Evolutionary conservation across 1,284 basidiomycete genomes (phyloP).

Genomic region (Testicularia cyperi): DNA sequence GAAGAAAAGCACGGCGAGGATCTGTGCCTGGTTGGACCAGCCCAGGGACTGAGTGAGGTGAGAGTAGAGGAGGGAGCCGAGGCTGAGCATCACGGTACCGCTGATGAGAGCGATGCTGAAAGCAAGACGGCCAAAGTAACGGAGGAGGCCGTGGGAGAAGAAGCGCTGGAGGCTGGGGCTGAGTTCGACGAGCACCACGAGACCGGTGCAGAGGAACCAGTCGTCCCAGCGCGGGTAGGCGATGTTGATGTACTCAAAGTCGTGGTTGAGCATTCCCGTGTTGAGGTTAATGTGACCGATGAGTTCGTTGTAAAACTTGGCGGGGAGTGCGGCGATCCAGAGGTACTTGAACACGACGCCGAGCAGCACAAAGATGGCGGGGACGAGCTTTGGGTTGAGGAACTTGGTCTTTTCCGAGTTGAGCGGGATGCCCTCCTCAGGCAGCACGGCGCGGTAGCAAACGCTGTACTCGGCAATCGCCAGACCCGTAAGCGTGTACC

Average conservation of each 20-base stretch:
- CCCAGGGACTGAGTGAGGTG: slow-evolving; percentile 22
- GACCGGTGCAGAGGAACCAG: slow-evolving; percentile 40
- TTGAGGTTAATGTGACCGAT: slow-evolving; percentile 39
- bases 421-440: slow-evolving; percentile 25
- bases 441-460: slow-evolving; percentile 28
- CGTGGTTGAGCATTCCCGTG: slow-evolving; percentile 34
- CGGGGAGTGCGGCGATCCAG: slow-evolving; percentile 31
- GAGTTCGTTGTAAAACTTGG: slow-evolving; percentile 28
- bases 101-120: slow-evolving; percentile 42
- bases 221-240: slow-evolving; percentile 49
- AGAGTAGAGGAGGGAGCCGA: slow-evolving; percentile 35
- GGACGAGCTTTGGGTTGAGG: slow-evolving; percentile 30
- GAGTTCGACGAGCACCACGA: slow-evolving; percentile 41
- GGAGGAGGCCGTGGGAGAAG: slow-evolving; percentile 23
- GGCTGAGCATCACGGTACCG: slow-evolving; percentile 41
- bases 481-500: slow-evolving; percentile 50
- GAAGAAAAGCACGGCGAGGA: slow-evolving; percentile 36
- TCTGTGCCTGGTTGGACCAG: slow-evolving; percentile 21
- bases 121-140: slow-evolving; percentile 38
- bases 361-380: slow-evolving; percentile 24
- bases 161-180: slow-evolving; percentile 18
- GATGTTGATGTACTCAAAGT: slow-evolving; percentile 26
- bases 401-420: slow-evolving; percentile 27
- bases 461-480: slow-evolving; percentile 40
- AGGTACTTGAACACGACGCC: slow-evolving; percentile 47